A percentile compares a stretch with the other conserved stretches of the same genome.
Evolutionary conservation across 2,329 filamentous ascomycete genomes (phyloP).

Genomic region (Penicillium sp.): DNA sequence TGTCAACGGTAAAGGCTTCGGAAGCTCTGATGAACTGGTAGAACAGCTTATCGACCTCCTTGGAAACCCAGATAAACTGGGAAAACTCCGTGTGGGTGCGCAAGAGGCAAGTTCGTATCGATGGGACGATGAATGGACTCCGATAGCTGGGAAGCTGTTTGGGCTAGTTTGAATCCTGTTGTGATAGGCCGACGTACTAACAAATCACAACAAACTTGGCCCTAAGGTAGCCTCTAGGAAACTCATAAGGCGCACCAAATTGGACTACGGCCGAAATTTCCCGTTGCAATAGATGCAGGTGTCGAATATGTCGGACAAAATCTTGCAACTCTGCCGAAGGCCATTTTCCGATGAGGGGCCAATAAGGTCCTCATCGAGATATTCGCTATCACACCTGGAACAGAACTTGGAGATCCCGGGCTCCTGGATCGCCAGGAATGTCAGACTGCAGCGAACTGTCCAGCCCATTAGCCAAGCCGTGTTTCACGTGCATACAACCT

Average conservation of each 20-base stretch:
- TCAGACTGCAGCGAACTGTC: constrained; percentile 58
- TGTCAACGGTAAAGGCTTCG: constrained; percentile 84
- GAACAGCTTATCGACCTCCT: constrained; percentile 70
- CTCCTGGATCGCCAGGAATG: constrained; percentile 60
- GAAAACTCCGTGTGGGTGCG: constrained; percentile 69
- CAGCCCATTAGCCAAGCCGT: constrained; percentile 16
- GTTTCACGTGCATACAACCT: too few species aligned
- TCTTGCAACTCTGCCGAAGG: constrained; percentile 28
- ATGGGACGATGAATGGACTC: constrained; percentile 95
- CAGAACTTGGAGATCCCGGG: constrained; percentile 60
- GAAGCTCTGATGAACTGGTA: constrained; percentile 69
- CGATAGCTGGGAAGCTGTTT: constrained; percentile 75
- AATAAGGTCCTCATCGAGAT: constrained; percentile 51
- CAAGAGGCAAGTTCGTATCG: constrained; percentile 73
- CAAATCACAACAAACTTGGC: not conserved
- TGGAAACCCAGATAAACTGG: constrained; percentile 60
- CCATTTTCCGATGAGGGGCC: constrained; percentile 21
- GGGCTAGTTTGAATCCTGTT: constrained; percentile 44
- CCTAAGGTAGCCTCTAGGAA: not conserved
- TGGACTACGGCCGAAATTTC: constrained; percentile 35
- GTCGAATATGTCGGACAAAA: constrained; percentile 39
- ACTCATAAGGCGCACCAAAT: not conserved
- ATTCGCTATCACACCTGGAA: constrained; percentile 56
- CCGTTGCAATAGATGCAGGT: constrained; percentile 42
- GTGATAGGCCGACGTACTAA: not conserved